These are phyloP conservation scores for Talaromyces funiculosus DNA, from an alignment of 2,329 filamentous ascomycete species.

Conservation along the genomic window DNA sequence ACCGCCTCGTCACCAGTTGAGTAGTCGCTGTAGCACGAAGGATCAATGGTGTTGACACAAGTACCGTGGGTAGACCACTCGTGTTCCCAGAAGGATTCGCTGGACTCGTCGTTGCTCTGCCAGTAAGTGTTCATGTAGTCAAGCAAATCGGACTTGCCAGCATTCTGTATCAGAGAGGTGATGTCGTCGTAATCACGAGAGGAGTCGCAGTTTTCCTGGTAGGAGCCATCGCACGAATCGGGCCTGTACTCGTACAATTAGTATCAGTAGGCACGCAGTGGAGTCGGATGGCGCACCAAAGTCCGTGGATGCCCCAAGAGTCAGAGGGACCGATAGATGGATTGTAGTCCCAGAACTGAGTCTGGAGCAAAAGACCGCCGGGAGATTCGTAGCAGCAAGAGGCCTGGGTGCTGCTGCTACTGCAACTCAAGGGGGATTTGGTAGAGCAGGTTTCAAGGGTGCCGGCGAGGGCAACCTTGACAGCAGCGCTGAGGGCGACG, in stretches of 20 bases:
- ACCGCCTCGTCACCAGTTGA: constrained; percentile 52
- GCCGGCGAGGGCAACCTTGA: constrained; percentile 17
- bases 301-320: constrained; percentile 55
- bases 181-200: constrained; percentile 54
- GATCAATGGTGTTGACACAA: constrained; percentile 63
- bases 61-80: constrained; percentile 70
- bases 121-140: constrained; percentile 57
- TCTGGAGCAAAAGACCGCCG: constrained; percentile 52
- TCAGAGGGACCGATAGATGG: constrained; percentile 51
- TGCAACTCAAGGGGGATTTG: constrained; percentile 51
- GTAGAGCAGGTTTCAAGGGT: constrained; percentile 35
- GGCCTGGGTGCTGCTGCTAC: constrained; percentile 33
- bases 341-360: constrained; percentile 57
- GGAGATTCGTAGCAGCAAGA: constrained; percentile 57
- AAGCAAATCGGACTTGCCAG: constrained; percentile 47
- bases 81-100: constrained; percentile 61
- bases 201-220: constrained; percentile 51
- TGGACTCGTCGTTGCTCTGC: constrained; percentile 51
- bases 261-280: neutral
- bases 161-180: constrained; percentile 47
- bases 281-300: constrained; percentile 44
- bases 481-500: constrained; percentile 6
- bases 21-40: constrained; percentile 57
- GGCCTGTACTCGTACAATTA: constrained; percentile 29
- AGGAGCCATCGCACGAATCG: constrained; percentile 54